Conservation (phyloP, 257 asterid genomes). For the Scutellaria minor region DNA sequence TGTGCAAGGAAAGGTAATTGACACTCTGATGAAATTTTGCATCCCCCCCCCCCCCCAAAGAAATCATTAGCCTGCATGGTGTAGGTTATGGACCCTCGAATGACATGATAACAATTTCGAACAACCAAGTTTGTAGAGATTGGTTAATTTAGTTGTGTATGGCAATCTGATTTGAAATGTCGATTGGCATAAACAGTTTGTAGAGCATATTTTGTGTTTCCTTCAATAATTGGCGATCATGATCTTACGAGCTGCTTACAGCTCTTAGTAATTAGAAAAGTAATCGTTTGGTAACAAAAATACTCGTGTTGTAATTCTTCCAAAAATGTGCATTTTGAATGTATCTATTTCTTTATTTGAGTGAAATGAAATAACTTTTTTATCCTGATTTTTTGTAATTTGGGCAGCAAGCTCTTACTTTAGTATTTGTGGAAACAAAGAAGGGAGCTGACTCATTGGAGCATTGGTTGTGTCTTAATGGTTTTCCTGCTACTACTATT, state of each 20-base stretch:
- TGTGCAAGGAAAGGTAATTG: conserved; percentile 63
- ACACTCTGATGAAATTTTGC: not conserved
- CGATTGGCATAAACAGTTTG: no score
- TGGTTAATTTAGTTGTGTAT: not conserved
- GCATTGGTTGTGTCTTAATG: conserved; percentile 66
- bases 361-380: not conserved
- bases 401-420: conserved; percentile 80
- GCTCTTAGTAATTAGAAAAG: not conserved
- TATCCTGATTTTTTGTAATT: conserved; percentile 30
- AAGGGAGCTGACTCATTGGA: conserved; percentile 93
- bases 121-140: not conserved
- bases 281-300: not conserved
- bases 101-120: no score
- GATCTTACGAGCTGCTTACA: no score
- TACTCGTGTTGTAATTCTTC: not conserved
- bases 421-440: conserved; percentile 95
- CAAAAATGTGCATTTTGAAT: not conserved
- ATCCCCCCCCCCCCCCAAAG: no score
- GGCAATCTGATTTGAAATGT: not conserved
- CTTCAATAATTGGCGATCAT: not conserved
- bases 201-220: no score
- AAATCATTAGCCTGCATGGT: no score
- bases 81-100: no score
- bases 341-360: not conserved
- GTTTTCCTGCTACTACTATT: conserved; percentile 88